Evolutionary conservation across 2,329 filamentous ascomycete species (phyloP).

Genomic region (Aspergillus piperis): DNA sequence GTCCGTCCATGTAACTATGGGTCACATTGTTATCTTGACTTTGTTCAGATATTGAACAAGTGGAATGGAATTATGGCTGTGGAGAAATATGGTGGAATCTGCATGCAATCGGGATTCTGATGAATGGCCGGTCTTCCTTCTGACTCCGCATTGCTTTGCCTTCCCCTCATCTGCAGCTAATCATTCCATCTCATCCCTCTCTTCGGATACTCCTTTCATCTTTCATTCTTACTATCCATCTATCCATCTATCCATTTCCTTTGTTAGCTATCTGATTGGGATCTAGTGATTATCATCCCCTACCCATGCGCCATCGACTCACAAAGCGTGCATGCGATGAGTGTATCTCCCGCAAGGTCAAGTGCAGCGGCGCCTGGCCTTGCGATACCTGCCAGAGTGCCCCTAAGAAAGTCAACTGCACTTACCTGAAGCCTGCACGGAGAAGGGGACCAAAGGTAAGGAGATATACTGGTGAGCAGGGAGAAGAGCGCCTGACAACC

Average conservation of each 20-base stretch:
- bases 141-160: background rate
- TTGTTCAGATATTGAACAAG: too few species aligned
- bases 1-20: too few species aligned
- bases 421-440: slow-evolving; percentile 29
- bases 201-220: background rate
- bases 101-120: too few species aligned
- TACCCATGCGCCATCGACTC: slow-evolving; percentile 16
- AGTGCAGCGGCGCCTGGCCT: slow-evolving; percentile 31
- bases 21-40: too few species aligned
- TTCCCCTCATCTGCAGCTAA: background rate
- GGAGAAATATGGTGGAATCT: too few species aligned
- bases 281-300: background rate
- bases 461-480: slow-evolving; percentile 1
- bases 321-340: slow-evolving; percentile 34
- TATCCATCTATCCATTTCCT: background rate
- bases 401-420: slow-evolving; percentile 25
- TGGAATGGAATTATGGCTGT: too few species aligned
- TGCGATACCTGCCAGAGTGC: slow-evolving; percentile 30
- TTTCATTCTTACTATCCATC: background rate
- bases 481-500: background rate
- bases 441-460: slow-evolving; percentile 32
- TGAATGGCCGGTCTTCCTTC: background rate
- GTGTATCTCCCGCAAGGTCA: slow-evolving; percentile 35
- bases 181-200: background rate
- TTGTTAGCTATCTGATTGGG: background rate